Evolutionary conservation across 164 flowering plant species (phyloP), one percentile per base, ranked within the genome.

Genomic region (Platanus orientalis): DNA sequence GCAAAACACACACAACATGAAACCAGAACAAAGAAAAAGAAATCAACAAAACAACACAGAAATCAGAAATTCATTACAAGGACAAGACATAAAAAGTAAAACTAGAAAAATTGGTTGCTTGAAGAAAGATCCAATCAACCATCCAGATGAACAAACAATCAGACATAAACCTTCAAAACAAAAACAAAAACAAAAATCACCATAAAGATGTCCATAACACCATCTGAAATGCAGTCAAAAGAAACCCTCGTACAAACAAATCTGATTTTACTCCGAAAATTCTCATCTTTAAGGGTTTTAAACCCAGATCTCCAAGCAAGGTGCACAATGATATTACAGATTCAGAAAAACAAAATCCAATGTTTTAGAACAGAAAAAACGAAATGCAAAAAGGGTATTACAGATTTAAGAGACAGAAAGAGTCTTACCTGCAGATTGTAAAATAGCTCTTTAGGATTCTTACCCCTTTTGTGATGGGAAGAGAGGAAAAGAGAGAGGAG

Each of bases 281-380:
- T 42, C 4, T 25, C n/a, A 42, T 0, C 42, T 32, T 63, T 40
- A 39, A 30, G 52, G 57, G 57, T 63, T 54, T 44, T n/a, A 10
- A 6, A 52, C 42, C 20, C 23, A 16, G 60, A 63, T 63, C 60
- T 20, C 16, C 16, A 54, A 20, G 44, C 42, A 42, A 25, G 13
- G 23, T 1, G n/a, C 17, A 25, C 20, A 29, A n/a, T 7, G 28
- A 16, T 14, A 21, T 4, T 26, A 26, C 26, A 44, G 19, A 42
- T 20, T 28, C 53, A 25, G 10, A 55, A n/a, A n/a, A 20, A 20
- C 34, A 44, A 6, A 54, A 20, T 28, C 7, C 9, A 54, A 53
- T 34, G 32, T 67, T 67, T 21, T 61, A 65, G 55, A 61, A 60
- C 56, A 54, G 58, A 57, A n/a, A n/a, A 66, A 63, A 39, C 71